A percentile compares a stretch with the other conserved stretches of the same genome.
Evolutionary conservation across 345 rosid genomes (phyloP).

Genomic region (Erodium maritimum): DNA sequence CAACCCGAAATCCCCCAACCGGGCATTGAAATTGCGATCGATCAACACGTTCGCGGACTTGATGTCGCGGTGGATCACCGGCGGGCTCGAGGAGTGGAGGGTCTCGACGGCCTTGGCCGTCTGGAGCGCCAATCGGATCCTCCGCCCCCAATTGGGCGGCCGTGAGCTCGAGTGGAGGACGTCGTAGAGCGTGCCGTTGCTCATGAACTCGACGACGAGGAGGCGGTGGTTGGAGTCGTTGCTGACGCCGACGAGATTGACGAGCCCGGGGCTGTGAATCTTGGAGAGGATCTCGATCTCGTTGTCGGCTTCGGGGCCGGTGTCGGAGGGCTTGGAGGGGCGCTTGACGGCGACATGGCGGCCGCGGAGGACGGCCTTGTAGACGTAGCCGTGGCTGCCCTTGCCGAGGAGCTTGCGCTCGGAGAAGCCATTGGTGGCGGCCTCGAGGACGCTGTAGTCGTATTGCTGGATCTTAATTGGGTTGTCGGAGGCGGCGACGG

Average conservation of each 20-base stretch:
- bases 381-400: constrained; percentile 95
- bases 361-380: constrained; percentile 78
- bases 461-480: constrained; percentile 73
- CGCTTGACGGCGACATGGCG: constrained; percentile 86
- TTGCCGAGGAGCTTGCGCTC: constrained; percentile 64
- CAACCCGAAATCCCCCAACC: constrained; percentile 89
- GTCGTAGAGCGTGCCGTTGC: constrained; percentile 86
- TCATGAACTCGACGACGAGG: constrained; percentile 86
- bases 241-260: constrained; percentile 77
- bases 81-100: constrained; percentile 68
- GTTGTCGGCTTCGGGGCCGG: constrained; percentile 64
- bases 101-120: constrained; percentile 69
- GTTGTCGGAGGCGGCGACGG: constrained; percentile 24
- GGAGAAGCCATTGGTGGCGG: constrained; percentile 90
- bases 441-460: constrained; percentile 74
- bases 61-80: constrained; percentile 79
- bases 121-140: constrained; percentile 72
- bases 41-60: constrained; percentile 97
- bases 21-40: constrained; percentile 78
- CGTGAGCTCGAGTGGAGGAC: constrained; percentile 61
- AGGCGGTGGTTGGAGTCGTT: constrained; percentile 59
- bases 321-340: constrained; percentile 54
- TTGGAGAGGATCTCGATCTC: constrained; percentile 91
- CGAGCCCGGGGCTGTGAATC: constrained; percentile 81
- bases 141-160: constrained; percentile 61